A percentile compares a stretch with the other conserved stretches of the same genome.
phyloP scores from a whole-genome alignment of 345 rosid species.

The Raphanus raphanistrum region DNA sequence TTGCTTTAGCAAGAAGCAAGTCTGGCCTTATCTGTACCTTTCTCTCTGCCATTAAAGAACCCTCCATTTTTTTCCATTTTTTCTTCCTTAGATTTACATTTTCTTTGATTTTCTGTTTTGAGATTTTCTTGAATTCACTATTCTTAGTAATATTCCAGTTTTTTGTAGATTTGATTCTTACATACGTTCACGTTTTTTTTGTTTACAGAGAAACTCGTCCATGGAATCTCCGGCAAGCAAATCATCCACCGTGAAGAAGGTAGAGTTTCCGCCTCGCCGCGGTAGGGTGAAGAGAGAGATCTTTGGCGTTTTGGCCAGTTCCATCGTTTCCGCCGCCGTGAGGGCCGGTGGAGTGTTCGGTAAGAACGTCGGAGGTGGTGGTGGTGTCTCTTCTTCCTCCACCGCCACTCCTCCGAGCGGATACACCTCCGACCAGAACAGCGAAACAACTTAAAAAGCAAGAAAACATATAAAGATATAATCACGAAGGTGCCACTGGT shows the following conservation, averaged over 20 bases:
- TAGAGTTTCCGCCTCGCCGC: slow-evolving; percentile 35
- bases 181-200: not conserved
- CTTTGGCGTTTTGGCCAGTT: slow-evolving; percentile 29
- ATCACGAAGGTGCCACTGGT: slow-evolving; percentile 27
- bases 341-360: slow-evolving; percentile 27
- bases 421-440: slow-evolving; percentile 31
- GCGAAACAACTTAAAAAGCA: slow-evolving; percentile 15
- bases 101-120: not conserved
- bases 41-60: slow-evolving; percentile 20
- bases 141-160: not conserved
- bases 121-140: not conserved
- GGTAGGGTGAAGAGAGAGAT: slow-evolving; percentile 39
- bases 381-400: slow-evolving; percentile 28
- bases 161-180: slow-evolving; percentile 5
- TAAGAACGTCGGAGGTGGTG: slow-evolving; percentile 6
- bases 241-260: slow-evolving; percentile 6
- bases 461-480: not conserved
- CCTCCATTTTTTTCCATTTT: not conserved
- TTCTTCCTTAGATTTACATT: not conserved
- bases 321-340: slow-evolving; percentile 21
- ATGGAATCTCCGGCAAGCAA: slow-evolving; percentile 24
- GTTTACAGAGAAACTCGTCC: slow-evolving; percentile 24
- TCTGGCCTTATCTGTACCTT: slow-evolving; percentile 34
- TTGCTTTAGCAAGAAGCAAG: slow-evolving; percentile 36
- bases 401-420: slow-evolving; percentile 36